These are phyloP conservation scores for Erythrophleum fordii DNA, from an alignment of 306 rosid genomes.

Conservation along the genomic window DNA sequence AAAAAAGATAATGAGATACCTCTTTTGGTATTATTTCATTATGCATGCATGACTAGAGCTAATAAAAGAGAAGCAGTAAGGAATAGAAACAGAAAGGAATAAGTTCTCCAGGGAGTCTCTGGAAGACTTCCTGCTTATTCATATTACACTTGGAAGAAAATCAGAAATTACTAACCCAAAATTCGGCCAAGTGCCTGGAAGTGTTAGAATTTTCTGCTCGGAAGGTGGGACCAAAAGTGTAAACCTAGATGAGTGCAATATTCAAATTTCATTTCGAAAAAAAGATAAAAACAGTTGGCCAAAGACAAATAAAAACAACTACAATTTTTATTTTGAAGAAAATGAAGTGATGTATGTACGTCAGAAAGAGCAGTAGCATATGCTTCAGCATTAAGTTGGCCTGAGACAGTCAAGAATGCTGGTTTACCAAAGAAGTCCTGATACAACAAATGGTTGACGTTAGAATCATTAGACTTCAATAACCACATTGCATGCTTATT, in stretches of 20 bases:
- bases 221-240: conserved; percentile 97
- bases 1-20: conserved; percentile 26
- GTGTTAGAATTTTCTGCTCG: conserved; percentile 98
- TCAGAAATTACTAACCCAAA: conserved; percentile 71
- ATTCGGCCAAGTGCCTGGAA: conserved; percentile 95
- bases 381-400: conserved; percentile 97
- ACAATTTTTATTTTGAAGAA: not conserved
- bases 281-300: not conserved
- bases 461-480: conserved; percentile 35
- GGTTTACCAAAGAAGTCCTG: conserved; percentile 97
- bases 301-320: not conserved
- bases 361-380: conserved; percentile 98
- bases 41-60: conserved; percentile 21
- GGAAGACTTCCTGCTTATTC: conserved; percentile 12
- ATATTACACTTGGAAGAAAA: conserved; percentile 14
- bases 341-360: conserved; percentile 44
- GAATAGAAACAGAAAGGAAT: conserved; percentile 22
- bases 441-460: conserved; percentile 35
- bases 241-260: conserved; percentile 57
- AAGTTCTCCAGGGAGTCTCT: not conserved
- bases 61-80: not conserved
- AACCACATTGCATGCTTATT: conserved; percentile 8
- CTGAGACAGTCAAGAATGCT: conserved; percentile 95
- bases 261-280: conserved; percentile 31
- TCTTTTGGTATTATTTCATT: conserved; percentile 18